Percentiles rank a stretch among this genome's conserved stretches.
Conservation (phyloP, 768 basidiomycete genomes). For the Russula abietina region DNA sequence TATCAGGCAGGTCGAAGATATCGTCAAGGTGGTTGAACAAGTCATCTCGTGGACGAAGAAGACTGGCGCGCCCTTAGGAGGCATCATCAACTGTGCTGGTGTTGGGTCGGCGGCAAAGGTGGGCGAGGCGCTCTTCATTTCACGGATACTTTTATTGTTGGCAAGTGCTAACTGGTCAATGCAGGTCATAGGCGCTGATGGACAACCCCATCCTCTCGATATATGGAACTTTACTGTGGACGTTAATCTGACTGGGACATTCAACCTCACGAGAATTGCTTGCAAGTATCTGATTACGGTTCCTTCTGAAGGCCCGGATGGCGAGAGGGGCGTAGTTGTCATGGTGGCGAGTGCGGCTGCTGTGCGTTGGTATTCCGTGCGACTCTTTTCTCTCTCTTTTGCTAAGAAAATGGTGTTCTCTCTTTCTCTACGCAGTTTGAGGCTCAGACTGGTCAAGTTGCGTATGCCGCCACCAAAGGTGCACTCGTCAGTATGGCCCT, state of each 20-base stretch:
- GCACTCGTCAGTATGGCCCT: constrained; percentile 52
- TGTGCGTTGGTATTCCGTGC: constrained; percentile 13
- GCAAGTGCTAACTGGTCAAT: background rate
- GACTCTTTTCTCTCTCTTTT: background rate
- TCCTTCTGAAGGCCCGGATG: constrained; percentile 41
- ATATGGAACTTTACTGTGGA: constrained; percentile 47
- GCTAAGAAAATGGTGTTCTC: background rate
- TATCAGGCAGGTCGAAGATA: constrained; percentile 28
- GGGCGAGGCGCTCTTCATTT: constrained; percentile 1
- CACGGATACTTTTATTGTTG: no score
- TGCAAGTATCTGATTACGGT: constrained; percentile 46
- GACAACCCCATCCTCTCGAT: constrained; percentile 44
- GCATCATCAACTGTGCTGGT: constrained; percentile 56
- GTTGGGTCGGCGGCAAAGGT: constrained; percentile 36
- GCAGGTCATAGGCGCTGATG: constrained; percentile 44
- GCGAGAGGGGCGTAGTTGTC: constrained; percentile 54
- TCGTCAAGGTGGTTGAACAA: constrained; percentile 27
- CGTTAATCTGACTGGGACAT: constrained; percentile 54
- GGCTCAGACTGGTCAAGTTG: constrained; percentile 52
- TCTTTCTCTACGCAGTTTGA: constrained; percentile 37
- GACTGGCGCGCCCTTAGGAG: constrained; percentile 45
- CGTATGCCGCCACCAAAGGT: constrained; percentile 53
- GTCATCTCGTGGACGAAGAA: constrained; percentile 27
- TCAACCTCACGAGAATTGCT: constrained; percentile 52
- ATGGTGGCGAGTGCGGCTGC: constrained; percentile 53